Evolutionary conservation across 371 early-diverging fungal species (phyloP), one percentile per base, ranked within the genome.

Genomic region (Mortierella sp.): DNA sequence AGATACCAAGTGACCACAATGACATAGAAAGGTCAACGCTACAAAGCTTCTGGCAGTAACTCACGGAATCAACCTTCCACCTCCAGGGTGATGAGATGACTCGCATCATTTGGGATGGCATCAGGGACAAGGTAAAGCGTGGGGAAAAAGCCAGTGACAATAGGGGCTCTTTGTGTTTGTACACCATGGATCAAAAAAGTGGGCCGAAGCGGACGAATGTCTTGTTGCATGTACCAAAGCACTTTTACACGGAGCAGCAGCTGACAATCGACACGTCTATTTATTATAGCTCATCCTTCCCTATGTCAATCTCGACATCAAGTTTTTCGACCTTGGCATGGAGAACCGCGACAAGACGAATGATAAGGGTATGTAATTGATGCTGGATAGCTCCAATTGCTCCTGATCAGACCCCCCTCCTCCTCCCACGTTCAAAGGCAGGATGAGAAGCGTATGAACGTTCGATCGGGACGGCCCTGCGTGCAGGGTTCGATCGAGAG

Each of bases 321-420:
- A 93, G 89, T 96, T 95, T 82, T 97, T 84, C 71, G 97, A 97
- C 80, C 87, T 97, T 60, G 94, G 95, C 54, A 92, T 96, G 82
- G 89, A 94, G 81, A 67, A 93, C 78, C 92, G 96, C 81, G 96
- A 96, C 82, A 71, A 81, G 82, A 96, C 76, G 2, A 28, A 76
- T 27, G 76, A 76, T 31, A 61, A 61, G 31, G 73, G 73, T 73
- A 64, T 41, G 55, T 9, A 38, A 10, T 42, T 16, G 42, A 16
- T 16, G 6, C 42, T 18, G 42, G 42, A 42, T 42, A 10, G 5
- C 38, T 18, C 16, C 12, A 16, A 12, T 42, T 16, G 3, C 42
- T 10, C 42, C 3, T 42, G 6, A 42, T 42, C 42, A 16, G 42
- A 42, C 12, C 42, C 42, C 16, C 18, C 16, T 42, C 42, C 6